Evolutionary conservation across 805 yeast genomes (phyloP).

Genomic region (Monosporozyma yasuniensis): DNA sequence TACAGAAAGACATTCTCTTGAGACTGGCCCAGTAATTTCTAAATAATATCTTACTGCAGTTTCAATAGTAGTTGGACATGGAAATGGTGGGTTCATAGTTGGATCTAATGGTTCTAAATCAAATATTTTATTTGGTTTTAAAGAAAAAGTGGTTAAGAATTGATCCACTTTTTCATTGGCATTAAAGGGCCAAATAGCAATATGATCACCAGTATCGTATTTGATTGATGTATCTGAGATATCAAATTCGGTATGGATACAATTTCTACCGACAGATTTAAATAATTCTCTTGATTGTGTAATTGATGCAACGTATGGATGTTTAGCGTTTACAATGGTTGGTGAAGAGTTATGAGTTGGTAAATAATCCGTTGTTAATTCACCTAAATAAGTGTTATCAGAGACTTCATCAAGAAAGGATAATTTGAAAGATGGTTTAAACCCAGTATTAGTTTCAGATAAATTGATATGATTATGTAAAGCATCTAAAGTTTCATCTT

Average conservation of each 20-base stretch:
- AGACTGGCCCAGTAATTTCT: slow-evolving; percentile 87
- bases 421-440: slow-evolving; percentile 57
- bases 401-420: slow-evolving; percentile 33
- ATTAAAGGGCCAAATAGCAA: slow-evolving; percentile 92
- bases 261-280: slow-evolving; percentile 49
- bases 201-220: slow-evolving; percentile 92
- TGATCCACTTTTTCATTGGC: slow-evolving; percentile 62
- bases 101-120: slow-evolving; percentile 62
- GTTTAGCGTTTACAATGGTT: slow-evolving; percentile 41
- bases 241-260: slow-evolving; percentile 88
- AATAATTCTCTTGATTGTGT: slow-evolving; percentile 59
- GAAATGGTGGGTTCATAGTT: slow-evolving; percentile 55
- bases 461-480: slow-evolving; percentile 51
- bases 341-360: slow-evolving; percentile 31
- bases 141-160: slow-evolving; percentile 55
- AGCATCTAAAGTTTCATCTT: slow-evolving; percentile 60
- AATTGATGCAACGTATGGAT: slow-evolving; percentile 74
- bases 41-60: slow-evolving; percentile 77
- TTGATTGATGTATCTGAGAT: slow-evolving; percentile 62
- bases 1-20: slow-evolving; percentile 73
- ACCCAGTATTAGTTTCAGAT: slow-evolving; percentile 39
- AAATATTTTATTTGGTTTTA: slow-evolving; percentile 47
- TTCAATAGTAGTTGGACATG: slow-evolving; percentile 80
- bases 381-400: slow-evolving; percentile 62
- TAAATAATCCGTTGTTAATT: slow-evolving; percentile 57